Evolutionary conservation across 2,329 filamentous ascomycete species (phyloP), one percentile per base, ranked within the genome.

Genomic region (Rhynchosporium agropyri): DNA sequence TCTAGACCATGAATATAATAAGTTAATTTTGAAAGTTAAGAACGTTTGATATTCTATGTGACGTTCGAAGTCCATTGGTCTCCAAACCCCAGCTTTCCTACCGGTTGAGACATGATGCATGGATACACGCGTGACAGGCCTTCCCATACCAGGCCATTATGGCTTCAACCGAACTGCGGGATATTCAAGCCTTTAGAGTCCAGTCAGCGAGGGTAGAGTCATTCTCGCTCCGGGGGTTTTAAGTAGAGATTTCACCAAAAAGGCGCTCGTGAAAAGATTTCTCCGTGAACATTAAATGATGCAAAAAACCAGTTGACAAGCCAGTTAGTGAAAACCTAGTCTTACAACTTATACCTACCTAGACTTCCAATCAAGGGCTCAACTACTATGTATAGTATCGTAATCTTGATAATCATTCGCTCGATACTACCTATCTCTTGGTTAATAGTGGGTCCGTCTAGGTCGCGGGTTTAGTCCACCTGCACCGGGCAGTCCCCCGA

Each of bases 101-200:
- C 51, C 26, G 33, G 33, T 42, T 28, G 51, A 54, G 51, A 40
- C 51, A 29, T 40, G 6, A 38, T n/a, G 28, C 26, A 9, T 54
- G 36, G 51, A 33, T 36, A 38, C 51, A 33, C 36, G 51, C 51
- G 51, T 54, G 51, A 54, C 51, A 42, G 51, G 38, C 51, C 20
- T 33, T 13, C 36, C 50, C 36, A 31, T 38, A 33, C 36, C 36
- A 54, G 12, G n/a, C 20, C 51, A 28, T 10, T 36, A 10, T 38
- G 36, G 33, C 51, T 42, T 28, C 51, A 10, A 36, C 5, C 33
- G 13, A 13, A 38, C 38, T 9, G 33, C 38, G 33, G 51, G 51
- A 28, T 54, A 54, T 54, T 54, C 51, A 54, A 33, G 50, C 15
- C 31, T 53, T 40, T n/a, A 38, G 33, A 36, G 9, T 36, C 33